Conservation (phyloP, 2,329 filamentous ascomycete species). For the Samsoniella hepiali region DNA sequence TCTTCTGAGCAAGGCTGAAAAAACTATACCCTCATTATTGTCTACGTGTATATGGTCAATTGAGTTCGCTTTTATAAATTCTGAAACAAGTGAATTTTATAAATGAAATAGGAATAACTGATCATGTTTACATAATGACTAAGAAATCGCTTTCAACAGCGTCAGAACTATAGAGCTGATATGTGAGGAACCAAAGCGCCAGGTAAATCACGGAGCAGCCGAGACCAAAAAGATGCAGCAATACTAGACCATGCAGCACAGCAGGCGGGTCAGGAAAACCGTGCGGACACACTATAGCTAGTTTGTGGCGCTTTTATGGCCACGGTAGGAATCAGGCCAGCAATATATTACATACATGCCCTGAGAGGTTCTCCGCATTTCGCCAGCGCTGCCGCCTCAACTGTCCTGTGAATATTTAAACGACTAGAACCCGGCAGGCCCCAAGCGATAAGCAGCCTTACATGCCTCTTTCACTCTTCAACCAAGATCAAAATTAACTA, state of each 20-base stretch:
- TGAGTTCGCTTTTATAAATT: neutral
- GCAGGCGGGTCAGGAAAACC: neutral
- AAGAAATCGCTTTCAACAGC: too few species aligned
- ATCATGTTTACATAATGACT: too few species aligned
- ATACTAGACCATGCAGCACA: too few species aligned
- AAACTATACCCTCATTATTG: neutral
- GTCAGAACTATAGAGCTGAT: too few species aligned
- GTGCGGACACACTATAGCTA: neutral
- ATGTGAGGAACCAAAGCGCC: too few species aligned
- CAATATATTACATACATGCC: neutral
- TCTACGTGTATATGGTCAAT: neutral
- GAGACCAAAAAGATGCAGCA: too few species aligned
- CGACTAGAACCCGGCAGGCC: neutral
- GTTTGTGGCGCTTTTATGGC: neutral
- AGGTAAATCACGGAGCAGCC: too few species aligned
- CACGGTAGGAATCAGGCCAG: neutral
- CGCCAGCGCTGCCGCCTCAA: neutral
- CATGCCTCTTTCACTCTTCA: neutral
- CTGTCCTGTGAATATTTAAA: neutral
- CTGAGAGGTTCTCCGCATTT: neutral
- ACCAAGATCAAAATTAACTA: neutral
- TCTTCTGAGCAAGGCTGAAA: neutral
- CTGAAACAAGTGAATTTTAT: neutral
- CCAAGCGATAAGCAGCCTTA: neutral
- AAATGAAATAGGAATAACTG: neutral